Evolutionary conservation across 257 asterid genomes (phyloP).

Genomic region (Lantana camara): DNA sequence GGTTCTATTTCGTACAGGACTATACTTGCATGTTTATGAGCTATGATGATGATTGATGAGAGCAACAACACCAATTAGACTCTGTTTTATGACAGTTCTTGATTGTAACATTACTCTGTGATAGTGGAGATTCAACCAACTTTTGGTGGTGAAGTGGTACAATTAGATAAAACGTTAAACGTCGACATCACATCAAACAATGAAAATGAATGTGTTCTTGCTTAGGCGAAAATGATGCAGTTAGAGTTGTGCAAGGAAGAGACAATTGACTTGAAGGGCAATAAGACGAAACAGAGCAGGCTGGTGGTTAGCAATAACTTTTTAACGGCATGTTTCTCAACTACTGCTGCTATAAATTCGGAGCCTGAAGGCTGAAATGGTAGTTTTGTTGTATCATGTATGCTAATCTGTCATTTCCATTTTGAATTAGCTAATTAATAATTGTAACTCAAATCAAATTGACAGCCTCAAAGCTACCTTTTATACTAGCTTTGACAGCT

Average conservation of each 20-base stretch:
- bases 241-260: not conserved
- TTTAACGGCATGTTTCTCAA: constrained; percentile 1
- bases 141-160: constrained; percentile 10
- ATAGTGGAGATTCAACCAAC: constrained; percentile 24
- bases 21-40: no score
- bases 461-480: not conserved
- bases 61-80: no score
- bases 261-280: not conserved
- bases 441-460: no score
- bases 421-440: no score
- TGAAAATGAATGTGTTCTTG: constrained; percentile 21
- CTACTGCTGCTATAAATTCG: constrained; percentile 32
- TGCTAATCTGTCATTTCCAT: not conserved
- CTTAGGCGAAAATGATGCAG: not conserved
- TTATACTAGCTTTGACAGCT: not conserved
- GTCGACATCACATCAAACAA: constrained; percentile 29
- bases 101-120: not conserved
- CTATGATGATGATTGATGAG: no score
- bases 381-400: constrained; percentile 7
- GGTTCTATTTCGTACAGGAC: constrained; percentile 1
- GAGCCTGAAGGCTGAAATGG: constrained; percentile 2
- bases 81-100: no score
- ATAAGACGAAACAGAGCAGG: not conserved
- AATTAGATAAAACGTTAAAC: constrained; percentile 7
- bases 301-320: constrained; percentile 18